Conservation (phyloP, 2,329 filamentous ascomycete genomes). For the Pseudopyrenochaeta lycopersici region DNA sequence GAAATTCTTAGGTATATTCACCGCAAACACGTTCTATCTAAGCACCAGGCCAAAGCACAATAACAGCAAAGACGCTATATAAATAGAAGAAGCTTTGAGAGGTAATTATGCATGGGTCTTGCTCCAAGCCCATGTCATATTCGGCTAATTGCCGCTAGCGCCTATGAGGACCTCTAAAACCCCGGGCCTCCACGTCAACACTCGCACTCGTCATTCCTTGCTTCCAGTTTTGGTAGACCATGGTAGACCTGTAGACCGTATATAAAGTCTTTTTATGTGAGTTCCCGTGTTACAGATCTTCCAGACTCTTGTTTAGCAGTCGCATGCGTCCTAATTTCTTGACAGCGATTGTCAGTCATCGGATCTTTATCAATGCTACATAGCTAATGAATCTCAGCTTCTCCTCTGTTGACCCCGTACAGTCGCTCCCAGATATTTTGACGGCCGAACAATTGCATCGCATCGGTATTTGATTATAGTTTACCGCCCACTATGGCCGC, state of each 20-base stretch:
- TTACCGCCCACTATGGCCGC: constrained; percentile 37
- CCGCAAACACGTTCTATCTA: too few relatives aligned
- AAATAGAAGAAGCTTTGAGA: neutral
- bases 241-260: constrained; percentile 12
- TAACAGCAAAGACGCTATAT: neutral
- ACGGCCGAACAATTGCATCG: too few relatives aligned
- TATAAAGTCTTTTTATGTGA: neutral
- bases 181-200: constrained; percentile 43
- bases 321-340: neutral
- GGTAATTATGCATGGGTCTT: neutral
- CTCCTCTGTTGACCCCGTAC: neutral
- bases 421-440: neutral
- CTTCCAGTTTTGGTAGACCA: constrained; percentile 9
- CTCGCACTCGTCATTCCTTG: constrained; percentile 5
- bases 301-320: too few relatives aligned
- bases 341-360: neutral
- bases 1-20: too few relatives aligned
- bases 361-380: constrained; percentile 1
- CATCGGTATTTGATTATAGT: neutral
- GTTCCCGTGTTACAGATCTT: neutral
- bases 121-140: constrained; percentile 16
- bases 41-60: too few relatives aligned
- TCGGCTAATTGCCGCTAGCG: constrained; percentile 36
- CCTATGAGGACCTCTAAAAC: constrained; percentile 33
- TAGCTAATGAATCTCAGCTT: constrained; percentile 10